Evolutionary conservation across 2,329 filamentous ascomycete genomes (phyloP).

Genomic region (Kalmusia sp.): DNA sequence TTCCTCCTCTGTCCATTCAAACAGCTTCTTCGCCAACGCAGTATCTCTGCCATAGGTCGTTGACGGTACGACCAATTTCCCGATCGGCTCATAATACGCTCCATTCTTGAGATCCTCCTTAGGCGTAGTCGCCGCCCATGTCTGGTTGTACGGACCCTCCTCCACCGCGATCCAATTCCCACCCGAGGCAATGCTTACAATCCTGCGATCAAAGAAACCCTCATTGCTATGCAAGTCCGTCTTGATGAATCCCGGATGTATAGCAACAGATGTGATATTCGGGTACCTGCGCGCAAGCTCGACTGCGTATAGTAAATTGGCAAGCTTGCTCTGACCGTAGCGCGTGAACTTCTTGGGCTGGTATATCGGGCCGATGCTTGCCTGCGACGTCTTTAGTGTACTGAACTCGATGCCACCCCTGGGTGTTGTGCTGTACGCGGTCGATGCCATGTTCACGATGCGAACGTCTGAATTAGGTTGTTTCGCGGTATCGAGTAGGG

Average conservation of each 20-base stretch:
- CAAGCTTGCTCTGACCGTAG: slow-evolving; percentile 57
- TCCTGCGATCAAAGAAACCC: background rate
- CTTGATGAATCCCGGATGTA: slow-evolving; percentile 54
- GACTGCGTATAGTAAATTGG: slow-evolving; percentile 52
- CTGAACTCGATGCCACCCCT: slow-evolving; percentile 38
- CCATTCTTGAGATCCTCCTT: background rate
- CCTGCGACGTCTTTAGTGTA: background rate
- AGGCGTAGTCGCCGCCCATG: slow-evolving; percentile 1
- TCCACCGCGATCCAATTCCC: background rate
- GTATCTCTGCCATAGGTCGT: background rate
- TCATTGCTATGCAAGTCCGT: slow-evolving; percentile 39
- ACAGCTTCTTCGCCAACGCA: background rate
- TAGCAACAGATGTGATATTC: slow-evolving; percentile 43
- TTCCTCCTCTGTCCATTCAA: slow-evolving; percentile 6
- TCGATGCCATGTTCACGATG: background rate
- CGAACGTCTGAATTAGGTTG: background rate
- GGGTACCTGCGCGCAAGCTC: slow-evolving; percentile 51
- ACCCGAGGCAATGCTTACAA: background rate
- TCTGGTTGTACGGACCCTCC: slow-evolving; percentile 1
- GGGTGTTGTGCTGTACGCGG: slow-evolving; percentile 6
- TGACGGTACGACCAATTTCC: background rate
- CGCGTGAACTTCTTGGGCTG: background rate
- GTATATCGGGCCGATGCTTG: background rate
- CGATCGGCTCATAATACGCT: slow-evolving; percentile 1
- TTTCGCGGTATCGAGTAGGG: background rate